Evolutionary conservation across 2,329 filamentous ascomycete species (phyloP), one percentile per base, ranked within the genome.

Genomic region (Leptographium procerum): DNA sequence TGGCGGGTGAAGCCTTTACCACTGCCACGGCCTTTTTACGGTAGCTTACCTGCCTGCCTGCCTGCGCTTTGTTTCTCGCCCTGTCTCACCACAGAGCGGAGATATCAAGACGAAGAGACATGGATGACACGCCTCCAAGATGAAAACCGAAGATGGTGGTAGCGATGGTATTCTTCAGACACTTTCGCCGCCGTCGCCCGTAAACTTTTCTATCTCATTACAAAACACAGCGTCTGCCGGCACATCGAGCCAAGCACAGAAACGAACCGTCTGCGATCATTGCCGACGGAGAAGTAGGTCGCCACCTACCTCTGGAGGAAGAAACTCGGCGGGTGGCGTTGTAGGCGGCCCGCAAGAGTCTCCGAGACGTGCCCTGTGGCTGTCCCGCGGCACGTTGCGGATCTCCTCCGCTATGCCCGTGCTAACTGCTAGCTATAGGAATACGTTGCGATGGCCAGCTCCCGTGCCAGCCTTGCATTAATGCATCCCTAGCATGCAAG

Each of bases 401-500:
- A 43, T 5, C 2, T 43, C n/a, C 16, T 43, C 40, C n/a, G 53
- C 19, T 43, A 13, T 16, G 2, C 29, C 45, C 47, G n/a, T 51
- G 55, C 55, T 57, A 8, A 56, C 55, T 52, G 36, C 50, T 52
- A 48, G 31, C 50, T 48, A 14, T 51, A 76, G 74, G 74, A 62
- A 76, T 77, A 40, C 69, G 73, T 55, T 77, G 75, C 64, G 74
- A 76, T 64, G 74, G 74, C 56, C 65, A 70, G 56, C 72, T 70
- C 54, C 79, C 82, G 5, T 85, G 82, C 71, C 80, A 82, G 68
- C 83, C 84, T 66, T 85, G 82, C 68, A 69, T 75, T 57, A 77
- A 78, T 59, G 80, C 82, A 33, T 76, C 79, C 28, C 74, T 85
- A 61, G 76, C 72, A n/a, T 85, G 82, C 71, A 85, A 82, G 63